Evolutionary conservation across 768 basidiomycete genomes (phyloP).

Genomic region (Holtermanniella nyarrowii): DNA sequence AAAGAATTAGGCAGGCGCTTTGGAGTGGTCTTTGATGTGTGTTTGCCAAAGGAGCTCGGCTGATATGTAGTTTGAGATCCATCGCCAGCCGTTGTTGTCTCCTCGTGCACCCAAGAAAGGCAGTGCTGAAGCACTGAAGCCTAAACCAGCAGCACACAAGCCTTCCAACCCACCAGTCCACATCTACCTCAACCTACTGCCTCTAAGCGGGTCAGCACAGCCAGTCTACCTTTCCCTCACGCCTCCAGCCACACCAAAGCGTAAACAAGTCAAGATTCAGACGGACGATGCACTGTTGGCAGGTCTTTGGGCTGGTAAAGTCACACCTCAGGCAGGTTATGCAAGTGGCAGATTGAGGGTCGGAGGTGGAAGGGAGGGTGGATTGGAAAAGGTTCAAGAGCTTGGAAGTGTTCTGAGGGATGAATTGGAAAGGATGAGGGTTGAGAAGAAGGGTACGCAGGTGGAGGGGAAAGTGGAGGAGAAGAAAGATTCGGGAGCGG

Average conservation of each 20-base stretch:
- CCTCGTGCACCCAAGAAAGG: too few relatives aligned
- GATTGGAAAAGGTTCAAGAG: neutral
- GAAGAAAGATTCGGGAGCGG: neutral
- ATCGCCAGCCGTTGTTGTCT: neutral
- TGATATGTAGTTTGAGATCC: neutral
- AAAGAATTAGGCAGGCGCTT: neutral
- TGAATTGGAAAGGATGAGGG: neutral
- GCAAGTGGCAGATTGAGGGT: neutral
- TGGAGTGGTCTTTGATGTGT: neutral
- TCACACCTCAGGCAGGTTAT: neutral
- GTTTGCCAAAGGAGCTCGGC: too few relatives aligned
- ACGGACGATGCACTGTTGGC: neutral
- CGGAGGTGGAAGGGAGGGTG: neutral
- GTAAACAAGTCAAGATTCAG: neutral
- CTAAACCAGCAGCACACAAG: neutral
- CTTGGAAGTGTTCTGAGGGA: neutral
- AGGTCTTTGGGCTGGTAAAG: neutral
- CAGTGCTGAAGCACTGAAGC: too few relatives aligned
- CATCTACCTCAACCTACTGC: neutral
- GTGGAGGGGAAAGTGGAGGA: neutral
- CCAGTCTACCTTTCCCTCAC: neutral
- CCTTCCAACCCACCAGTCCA: neutral
- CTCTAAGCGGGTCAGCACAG: neutral
- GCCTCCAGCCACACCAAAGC: neutral
- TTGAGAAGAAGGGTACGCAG: neutral